Conservation (phyloP, 441 rosid species). For the Aleurites moluccanus region DNA sequence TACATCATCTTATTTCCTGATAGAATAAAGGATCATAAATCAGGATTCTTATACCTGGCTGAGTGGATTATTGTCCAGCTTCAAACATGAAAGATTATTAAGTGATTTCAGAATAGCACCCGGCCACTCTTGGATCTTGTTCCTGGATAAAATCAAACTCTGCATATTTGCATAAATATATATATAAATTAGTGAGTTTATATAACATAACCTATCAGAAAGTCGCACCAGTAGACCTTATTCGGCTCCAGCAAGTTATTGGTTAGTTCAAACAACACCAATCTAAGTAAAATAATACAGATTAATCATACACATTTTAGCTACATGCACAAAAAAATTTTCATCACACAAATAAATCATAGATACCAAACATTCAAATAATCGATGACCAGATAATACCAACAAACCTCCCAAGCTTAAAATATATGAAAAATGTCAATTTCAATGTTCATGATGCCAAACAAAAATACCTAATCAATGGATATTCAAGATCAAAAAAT, state of each 20-base stretch:
- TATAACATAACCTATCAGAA: neutral
- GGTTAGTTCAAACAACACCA: neutral
- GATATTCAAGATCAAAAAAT: neutral
- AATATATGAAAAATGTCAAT: neutral
- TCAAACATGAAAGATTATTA: constrained; percentile 66
- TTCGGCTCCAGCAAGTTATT: neutral
- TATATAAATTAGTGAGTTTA: constrained; percentile 6
- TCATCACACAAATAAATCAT: neutral
- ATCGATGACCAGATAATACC: neutral
- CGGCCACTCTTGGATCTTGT: constrained; percentile 88
- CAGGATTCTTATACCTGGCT: constrained; percentile 53
- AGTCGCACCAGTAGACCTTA: neutral
- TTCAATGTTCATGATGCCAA: neutral
- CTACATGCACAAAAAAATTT: no score
- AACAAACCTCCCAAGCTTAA: neutral
- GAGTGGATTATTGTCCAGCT: constrained; percentile 79
- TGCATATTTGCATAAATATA: constrained; percentile 36
- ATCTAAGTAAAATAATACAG: neutral
- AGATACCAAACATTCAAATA: neutral
- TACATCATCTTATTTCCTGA: constrained; percentile 10
- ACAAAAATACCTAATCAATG: neutral
- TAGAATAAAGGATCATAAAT: constrained; percentile 4
- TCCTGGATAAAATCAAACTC: constrained; percentile 74
- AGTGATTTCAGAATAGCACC: constrained; percentile 63
- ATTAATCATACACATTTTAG: neutral